Evolutionary conservation across 345 rosid species (phyloP).

Genomic region (Pseudoturritis turrita): DNA sequence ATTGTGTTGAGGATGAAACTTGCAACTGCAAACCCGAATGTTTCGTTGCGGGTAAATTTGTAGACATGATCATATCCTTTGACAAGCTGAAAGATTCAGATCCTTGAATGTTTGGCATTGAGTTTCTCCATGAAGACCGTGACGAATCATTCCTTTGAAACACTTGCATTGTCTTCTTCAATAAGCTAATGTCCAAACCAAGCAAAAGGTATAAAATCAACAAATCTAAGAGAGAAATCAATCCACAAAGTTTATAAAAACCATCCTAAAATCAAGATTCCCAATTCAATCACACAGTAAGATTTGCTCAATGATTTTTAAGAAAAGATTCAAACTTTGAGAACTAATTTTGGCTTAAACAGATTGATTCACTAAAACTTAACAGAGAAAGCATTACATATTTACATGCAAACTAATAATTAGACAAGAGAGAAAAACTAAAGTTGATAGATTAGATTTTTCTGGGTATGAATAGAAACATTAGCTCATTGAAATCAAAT

Average conservation of each 20-base stretch:
- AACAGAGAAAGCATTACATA: slow-evolving; percentile 14
- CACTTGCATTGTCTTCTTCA: slow-evolving; percentile 33
- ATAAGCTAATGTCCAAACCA: slow-evolving; percentile 16
- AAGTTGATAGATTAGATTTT: not conserved
- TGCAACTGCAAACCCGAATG: slow-evolving; percentile 38
- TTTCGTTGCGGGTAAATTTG: slow-evolving; percentile 33
- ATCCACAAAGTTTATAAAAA: no score
- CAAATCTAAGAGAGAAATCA: no score
- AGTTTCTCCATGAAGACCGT: slow-evolving; percentile 1
- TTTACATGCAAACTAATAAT: slow-evolving; percentile 26
- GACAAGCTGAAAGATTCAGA: slow-evolving; percentile 18
- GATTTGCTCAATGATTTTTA: not conserved
- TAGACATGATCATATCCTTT: slow-evolving; percentile 26
- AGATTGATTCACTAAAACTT: not conserved
- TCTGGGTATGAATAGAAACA: not conserved
- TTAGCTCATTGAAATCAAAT: slow-evolving; percentile 1
- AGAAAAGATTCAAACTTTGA: slow-evolving; percentile 11
- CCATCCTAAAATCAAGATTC: no score
- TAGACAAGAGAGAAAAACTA: not conserved
- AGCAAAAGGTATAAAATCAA: no score
- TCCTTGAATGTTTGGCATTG: slow-evolving; percentile 20
- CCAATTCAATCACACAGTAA: no score
- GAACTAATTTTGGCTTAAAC: not conserved
- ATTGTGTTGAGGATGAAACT: slow-evolving; percentile 64
- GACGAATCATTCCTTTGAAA: slow-evolving; percentile 13